Base-by-base conservation (phyloP, 2,329 filamentous ascomycete species). In the Ophiocordyceps camponoti-rufipedis region DNA sequence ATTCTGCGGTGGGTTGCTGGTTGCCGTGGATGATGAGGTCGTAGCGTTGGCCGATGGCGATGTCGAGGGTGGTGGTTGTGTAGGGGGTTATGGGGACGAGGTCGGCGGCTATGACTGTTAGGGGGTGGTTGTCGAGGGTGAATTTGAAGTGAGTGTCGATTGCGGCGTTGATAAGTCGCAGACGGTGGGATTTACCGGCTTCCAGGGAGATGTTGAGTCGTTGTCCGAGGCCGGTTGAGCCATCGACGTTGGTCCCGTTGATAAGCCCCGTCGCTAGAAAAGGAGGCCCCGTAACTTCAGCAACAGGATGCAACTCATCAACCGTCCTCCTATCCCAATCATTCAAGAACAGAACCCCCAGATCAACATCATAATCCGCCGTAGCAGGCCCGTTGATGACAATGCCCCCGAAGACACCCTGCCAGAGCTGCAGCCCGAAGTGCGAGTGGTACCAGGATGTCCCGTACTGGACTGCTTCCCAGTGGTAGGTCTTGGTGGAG, bases 361-460 rank as follows among this genome's bases (percentile, higher is more conserved):
- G 62, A 52, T 84, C 80, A 43, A 71, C 65, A 48, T 84, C 77
- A 51, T 80, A 81, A 52, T 75, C 66, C 13, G 68, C 63, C 2
- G 70, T 69, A 0, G 69, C 66, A 0, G 77, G 77, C 0, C 77
- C 78, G 45, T 79, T 67, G 51, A 82, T 75, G 16, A 80, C 59
- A 33, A 83, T 72, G 2, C 67, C 68, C 0, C 79, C 79, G 28
- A 73, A 63, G 0, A 80, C 59, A 1, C 79, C 79, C 46, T 79
- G 66, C 58, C 62, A 68, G 0, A 61, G 58, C 47, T 69, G 65
- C 0, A 66, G 53, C 3, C 62, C 63, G 51, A 72, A 73, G 54
- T 81, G 77, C 1, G 70, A 74, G 55, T 81, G 78, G 45, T 79
- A 80, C 72, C 72, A 78, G 3, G 64, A 64, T 0, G 68, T 62